phyloP scores from a whole-genome alignment of 805 yeast species.

The Suhomyces emberorum region DNA sequence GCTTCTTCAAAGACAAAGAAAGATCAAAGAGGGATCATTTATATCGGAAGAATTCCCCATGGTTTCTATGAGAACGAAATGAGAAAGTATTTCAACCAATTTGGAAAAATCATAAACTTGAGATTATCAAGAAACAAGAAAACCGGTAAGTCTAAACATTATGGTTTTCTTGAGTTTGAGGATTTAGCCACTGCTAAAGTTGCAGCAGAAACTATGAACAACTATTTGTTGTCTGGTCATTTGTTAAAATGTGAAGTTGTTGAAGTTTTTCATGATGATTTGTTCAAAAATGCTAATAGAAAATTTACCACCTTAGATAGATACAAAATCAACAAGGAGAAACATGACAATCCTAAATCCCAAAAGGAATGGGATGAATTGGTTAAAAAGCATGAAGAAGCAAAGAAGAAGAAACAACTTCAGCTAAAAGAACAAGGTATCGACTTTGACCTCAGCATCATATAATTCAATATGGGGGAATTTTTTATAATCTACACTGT shows the following conservation, averaged over 20 bases:
- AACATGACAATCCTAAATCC: constrained; percentile 58
- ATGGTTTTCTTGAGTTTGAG: constrained; percentile 83
- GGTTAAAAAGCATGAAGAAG: constrained; percentile 42
- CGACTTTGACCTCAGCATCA: constrained; percentile 35
- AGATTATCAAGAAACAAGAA: constrained; percentile 85
- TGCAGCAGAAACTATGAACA: constrained; percentile 95
- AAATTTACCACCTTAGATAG: constrained; percentile 60
- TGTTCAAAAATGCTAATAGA: constrained; percentile 56
- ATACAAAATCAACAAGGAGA: constrained; percentile 49
- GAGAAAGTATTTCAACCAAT: constrained; percentile 80
- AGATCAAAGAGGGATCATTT: constrained; percentile 61
- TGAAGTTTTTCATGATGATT: constrained; percentile 56
- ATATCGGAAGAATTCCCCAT: constrained; percentile 88
- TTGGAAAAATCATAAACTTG: constrained; percentile 78
- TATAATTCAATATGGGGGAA: constrained; percentile 1
- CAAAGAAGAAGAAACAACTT: constrained; percentile 43
- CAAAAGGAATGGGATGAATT: constrained; percentile 54
- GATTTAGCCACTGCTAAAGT: constrained; percentile 72
- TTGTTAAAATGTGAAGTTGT: constrained; percentile 59
- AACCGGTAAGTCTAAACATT: constrained; percentile 88
- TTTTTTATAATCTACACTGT: no score
- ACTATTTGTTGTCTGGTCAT: constrained; percentile 86
- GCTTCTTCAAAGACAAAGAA: constrained; percentile 15
- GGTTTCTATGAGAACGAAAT: constrained; percentile 85
- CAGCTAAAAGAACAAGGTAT: constrained; percentile 58